Evolutionary conservation across 2,329 filamentous ascomycete genomes (phyloP), one percentile per base, ranked within the genome.

Genomic region (Aspergillus awamori): DNA sequence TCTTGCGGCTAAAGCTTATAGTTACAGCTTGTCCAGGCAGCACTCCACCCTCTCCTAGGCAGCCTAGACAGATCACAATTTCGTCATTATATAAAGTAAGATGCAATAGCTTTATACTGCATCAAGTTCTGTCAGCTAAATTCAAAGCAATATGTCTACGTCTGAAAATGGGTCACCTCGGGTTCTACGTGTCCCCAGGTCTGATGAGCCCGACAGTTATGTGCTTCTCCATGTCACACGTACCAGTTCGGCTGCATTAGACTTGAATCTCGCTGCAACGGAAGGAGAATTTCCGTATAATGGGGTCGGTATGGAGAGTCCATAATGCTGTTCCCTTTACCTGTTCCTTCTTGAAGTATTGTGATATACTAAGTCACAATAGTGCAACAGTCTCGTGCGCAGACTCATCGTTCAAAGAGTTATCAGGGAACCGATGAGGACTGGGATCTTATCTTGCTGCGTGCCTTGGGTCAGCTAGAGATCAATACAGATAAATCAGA

Each of bases 261-360:
- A 87, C 67, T 70, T 87, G 39, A 80, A 80, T 57, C 76, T 89
- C 28, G 76, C 83, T 10, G 86, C 82, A 24, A 87, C 85, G 26
- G 86, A 89, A 70, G 83, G 83, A 51, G 82, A 86, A 63, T 76
- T 75, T 58, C 81, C 85, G 11, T 88, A 84, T 71, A 76, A 79
- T 22, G 74, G 76, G 7, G 77, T 77, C 59, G 72, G 83, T 85
- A 70, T 53, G 71, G 62, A 17, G 20, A 41, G 8, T 47, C 36
- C 41, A n/a, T 15, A 15, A 28, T 53, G 6, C 26, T 15, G 8
- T 55, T 15, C 15, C 26, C 33, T 28, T 15, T 26, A 28, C 26
- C 15, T 38, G n/a, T 11, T 13, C 15, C 26, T 41, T 7, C 10
- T 22, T 13, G 15, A 48, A 54, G 7, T 36, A 26, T 26, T 11